Evolutionary conservation across 345 rosid genomes (phyloP).

Genomic region (Moringa oleifera): DNA sequence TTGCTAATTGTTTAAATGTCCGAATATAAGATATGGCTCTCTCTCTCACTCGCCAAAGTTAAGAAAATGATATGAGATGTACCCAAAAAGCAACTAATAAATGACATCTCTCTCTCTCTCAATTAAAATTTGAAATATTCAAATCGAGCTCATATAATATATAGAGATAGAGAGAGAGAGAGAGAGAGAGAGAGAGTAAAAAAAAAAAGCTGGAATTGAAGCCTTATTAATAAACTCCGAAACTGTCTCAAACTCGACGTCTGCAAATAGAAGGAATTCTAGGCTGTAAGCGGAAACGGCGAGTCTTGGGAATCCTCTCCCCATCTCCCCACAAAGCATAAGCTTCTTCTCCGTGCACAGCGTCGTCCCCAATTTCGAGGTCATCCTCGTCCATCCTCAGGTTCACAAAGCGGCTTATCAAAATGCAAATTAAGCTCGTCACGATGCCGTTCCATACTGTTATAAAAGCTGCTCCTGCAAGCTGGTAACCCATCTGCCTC

Average conservation of each 20-base stretch:
- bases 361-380: conserved; percentile 60
- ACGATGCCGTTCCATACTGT: conserved; percentile 4
- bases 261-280: not conserved
- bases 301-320: not conserved
- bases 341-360: conserved; percentile 62
- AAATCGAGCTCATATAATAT: too few relatives aligned
- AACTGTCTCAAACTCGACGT: not conserved
- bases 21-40: too few relatives aligned
- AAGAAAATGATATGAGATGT: too few relatives aligned
- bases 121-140: too few relatives aligned
- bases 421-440: conserved; percentile 40
- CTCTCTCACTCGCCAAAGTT: too few relatives aligned
- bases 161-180: too few relatives aligned
- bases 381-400: conserved; percentile 55
- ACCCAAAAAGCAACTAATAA: too few relatives aligned
- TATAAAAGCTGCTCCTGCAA: conserved; percentile 38
- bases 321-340: conserved; percentile 40
- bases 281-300: not conserved
- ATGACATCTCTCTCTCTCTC: too few relatives aligned
- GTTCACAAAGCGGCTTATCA: conserved; percentile 36
- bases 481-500: conserved; percentile 31
- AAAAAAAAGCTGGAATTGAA: too few relatives aligned
- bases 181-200: too few relatives aligned
- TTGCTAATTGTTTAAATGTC: too few relatives aligned
- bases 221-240: too few relatives aligned